Conservation (phyloP, 441 rosid species). For the Arabidopsis hybrid region DNA sequence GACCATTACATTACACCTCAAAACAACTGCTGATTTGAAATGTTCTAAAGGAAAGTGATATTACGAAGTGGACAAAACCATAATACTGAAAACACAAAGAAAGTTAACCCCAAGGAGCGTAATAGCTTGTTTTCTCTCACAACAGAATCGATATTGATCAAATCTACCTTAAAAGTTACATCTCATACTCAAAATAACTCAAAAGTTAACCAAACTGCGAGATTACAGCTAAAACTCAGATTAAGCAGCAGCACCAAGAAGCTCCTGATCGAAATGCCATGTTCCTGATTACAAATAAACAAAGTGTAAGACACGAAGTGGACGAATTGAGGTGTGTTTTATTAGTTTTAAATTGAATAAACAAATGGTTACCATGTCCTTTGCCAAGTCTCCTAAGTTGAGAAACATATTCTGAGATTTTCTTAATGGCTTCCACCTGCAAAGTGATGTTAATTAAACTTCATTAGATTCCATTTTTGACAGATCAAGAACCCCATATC, state of each 20-base stretch:
- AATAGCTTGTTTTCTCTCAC: conserved; percentile 18
- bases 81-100: not conserved
- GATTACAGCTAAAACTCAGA: not conserved
- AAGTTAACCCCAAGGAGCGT: not conserved
- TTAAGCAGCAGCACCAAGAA: conserved; percentile 52
- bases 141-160: not conserved
- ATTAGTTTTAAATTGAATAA: not conserved
- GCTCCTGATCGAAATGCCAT: conserved; percentile 85
- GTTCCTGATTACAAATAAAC: conserved; percentile 50
- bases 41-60: not conserved
- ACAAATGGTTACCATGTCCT: conserved; percentile 67
- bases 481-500: conserved; percentile 18
- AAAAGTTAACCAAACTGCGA: conserved; percentile 5
- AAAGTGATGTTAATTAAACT: conserved; percentile 16
- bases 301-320: conserved; percentile 15
- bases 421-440: conserved; percentile 74
- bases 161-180: conserved; percentile 27
- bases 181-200: conserved; percentile 16
- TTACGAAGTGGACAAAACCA: not conserved
- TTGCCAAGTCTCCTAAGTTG: conserved; percentile 81
- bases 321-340: not conserved
- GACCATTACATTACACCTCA: not conserved
- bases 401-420: conserved; percentile 77
- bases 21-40: not conserved
- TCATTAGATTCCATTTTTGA: conserved; percentile 21